phyloP scores from a whole-genome alignment of 106 monocot species.

The Platanthera guangdongensis region DNA sequence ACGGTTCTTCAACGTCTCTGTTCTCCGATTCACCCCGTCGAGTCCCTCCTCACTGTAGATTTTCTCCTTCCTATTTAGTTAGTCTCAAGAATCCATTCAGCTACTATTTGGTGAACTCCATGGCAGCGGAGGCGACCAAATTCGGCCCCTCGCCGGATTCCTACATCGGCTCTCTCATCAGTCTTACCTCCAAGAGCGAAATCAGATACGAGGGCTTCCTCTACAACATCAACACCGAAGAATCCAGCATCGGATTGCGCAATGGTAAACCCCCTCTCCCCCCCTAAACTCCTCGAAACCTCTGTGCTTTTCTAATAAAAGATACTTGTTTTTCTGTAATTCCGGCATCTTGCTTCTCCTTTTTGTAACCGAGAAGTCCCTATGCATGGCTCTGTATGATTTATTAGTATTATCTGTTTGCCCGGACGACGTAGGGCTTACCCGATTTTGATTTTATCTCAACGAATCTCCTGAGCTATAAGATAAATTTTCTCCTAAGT shows the following conservation, averaged over 20 bases:
- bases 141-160: conserved; percentile 35
- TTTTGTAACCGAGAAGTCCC: too few relatives aligned
- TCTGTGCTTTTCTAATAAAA: neutral
- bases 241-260: conserved; percentile 78
- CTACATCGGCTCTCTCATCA: conserved; percentile 85
- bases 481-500: too few relatives aligned
- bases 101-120: neutral
- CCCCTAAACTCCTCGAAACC: neutral
- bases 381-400: too few relatives aligned
- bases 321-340: neutral
- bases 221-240: conserved; percentile 77
- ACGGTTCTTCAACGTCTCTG: too few relatives aligned
- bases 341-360: neutral
- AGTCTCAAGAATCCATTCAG: neutral
- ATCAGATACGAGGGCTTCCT: conserved; percentile 91
- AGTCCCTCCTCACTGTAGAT: neutral
- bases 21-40: too few relatives aligned
- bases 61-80: neutral
- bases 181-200: conserved; percentile 84
- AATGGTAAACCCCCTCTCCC: conserved; percentile 35
- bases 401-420: too few relatives aligned
- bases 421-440: too few relatives aligned
- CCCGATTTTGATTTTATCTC: too few relatives aligned
- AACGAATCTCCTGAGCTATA: too few relatives aligned
- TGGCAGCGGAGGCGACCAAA: conserved; percentile 27